phyloP scores from a whole-genome alignment of 2,329 filamentous ascomycete genomes.

The Apiospora malaysiana region DNA sequence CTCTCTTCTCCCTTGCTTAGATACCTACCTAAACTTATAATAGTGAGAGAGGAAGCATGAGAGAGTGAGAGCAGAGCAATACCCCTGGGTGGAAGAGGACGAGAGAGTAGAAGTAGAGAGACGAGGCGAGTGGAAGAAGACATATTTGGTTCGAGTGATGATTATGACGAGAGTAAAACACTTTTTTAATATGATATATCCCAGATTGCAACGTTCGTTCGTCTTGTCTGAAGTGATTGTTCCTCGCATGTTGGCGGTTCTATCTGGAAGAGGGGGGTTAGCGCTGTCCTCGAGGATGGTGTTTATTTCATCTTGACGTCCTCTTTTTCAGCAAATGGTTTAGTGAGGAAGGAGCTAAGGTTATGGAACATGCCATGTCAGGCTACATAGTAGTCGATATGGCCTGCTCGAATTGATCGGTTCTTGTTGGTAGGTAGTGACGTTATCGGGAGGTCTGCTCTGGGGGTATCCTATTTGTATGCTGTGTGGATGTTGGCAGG shows the following conservation, averaged over 20 bases:
- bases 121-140: neutral
- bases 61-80: neutral
- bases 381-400: too few relatives aligned
- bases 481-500: too few relatives aligned
- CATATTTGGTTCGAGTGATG: constrained; percentile 6
- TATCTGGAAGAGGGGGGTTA: too few relatives aligned
- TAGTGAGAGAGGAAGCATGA: neutral
- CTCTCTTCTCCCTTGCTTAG: neutral
- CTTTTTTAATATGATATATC: constrained; percentile 14
- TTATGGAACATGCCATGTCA: too few relatives aligned
- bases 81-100: neutral
- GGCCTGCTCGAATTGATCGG: too few relatives aligned
- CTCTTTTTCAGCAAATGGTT: too few relatives aligned
- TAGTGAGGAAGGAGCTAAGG: too few relatives aligned
- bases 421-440: too few relatives aligned
- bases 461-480: too few relatives aligned
- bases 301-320: too few relatives aligned
- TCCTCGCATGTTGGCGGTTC: neutral
- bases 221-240: neutral
- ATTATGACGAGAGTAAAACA: neutral
- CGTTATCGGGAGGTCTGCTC: too few relatives aligned
- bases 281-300: too few relatives aligned
- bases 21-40: neutral
- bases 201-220: neutral
- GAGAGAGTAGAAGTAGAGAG: neutral